A percentile compares a stretch with the other conserved stretches of the same genome.
Evolutionary conservation across 129 eudicot genomes (phyloP).

Genomic region (Gnaphalium uliginosum): DNA sequence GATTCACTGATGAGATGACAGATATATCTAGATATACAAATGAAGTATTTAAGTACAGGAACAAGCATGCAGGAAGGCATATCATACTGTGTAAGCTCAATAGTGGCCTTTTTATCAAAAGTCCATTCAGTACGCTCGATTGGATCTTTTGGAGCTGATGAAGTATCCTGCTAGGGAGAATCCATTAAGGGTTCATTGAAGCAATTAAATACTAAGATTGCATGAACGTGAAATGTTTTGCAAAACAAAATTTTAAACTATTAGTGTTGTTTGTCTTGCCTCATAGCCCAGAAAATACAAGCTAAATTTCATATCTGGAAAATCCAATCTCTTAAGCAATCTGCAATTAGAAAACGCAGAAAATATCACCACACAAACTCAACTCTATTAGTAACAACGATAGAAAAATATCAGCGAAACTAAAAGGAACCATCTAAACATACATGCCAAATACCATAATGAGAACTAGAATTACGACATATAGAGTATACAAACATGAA

Average conservation of each 20-base stretch:
- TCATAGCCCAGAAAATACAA: slow-evolving; percentile 93
- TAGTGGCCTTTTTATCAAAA: slow-evolving; percentile 66
- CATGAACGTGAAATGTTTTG: neutral
- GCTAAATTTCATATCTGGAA: slow-evolving; percentile 80
- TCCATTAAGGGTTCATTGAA: neutral
- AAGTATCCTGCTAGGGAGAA: slow-evolving; percentile 51
- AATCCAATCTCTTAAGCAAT: slow-evolving; percentile 92
- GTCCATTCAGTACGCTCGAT: slow-evolving; percentile 87
- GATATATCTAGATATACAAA: neutral
- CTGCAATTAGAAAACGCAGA: slow-evolving; percentile 38
- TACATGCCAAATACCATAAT: neutral
- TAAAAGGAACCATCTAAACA: neutral
- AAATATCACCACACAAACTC: slow-evolving; percentile 8
- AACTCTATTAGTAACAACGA: neutral
- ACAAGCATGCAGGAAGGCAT: slow-evolving; percentile 14
- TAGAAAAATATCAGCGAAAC: neutral
- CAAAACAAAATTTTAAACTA: neutral
- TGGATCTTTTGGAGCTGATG: slow-evolving; percentile 75
- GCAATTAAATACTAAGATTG: neutral
- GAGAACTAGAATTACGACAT: neutral
- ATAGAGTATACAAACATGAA: slow-evolving; percentile 15
- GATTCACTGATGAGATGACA: neutral
- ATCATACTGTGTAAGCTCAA: slow-evolving; percentile 90
- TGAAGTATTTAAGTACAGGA: neutral
- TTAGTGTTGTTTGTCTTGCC: slow-evolving; percentile 40